Evolutionary conservation across 1,139 yeast genomes (phyloP).

Genomic region (Magnusiomyces sp.): DNA sequence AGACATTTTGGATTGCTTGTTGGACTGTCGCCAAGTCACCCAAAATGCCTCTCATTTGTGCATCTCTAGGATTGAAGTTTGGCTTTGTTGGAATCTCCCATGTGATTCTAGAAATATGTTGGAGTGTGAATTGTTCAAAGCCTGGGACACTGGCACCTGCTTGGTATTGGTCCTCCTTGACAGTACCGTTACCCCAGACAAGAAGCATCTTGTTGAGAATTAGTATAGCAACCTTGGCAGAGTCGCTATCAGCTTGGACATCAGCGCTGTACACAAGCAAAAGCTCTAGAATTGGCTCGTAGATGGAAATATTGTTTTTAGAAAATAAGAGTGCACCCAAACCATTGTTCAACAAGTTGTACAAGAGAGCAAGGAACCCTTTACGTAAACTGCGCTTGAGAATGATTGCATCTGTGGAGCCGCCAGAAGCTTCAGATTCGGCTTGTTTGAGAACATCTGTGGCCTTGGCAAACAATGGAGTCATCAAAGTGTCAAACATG

Average conservation of each 20-base stretch:
- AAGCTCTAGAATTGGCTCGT: constrained; percentile 57
- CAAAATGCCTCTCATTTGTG: constrained; percentile 65
- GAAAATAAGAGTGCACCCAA: constrained; percentile 70
- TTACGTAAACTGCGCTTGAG: constrained; percentile 46
- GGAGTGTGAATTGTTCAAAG: constrained; percentile 55
- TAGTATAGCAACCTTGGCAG: constrained; percentile 62
- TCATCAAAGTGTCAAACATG: constrained; percentile 59
- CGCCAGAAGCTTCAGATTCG: constrained; percentile 30
- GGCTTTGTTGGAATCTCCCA: constrained; percentile 77
- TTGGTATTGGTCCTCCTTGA: constrained; percentile 45
- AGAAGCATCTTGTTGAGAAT: constrained; percentile 60
- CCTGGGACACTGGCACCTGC: constrained; percentile 56
- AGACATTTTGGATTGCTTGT: constrained; percentile 45
- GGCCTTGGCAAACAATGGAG: constrained; percentile 65
- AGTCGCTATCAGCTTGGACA: constrained; percentile 36
- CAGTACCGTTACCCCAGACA: constrained; percentile 61
- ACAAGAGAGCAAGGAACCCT: constrained; percentile 59
- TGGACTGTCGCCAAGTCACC: constrained; percentile 68
- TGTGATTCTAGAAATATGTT: constrained; percentile 56
- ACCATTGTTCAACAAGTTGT: constrained; percentile 66
- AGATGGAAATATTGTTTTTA: constrained; percentile 50
- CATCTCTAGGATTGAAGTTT: constrained; percentile 62
- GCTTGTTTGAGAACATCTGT: constrained; percentile 46
- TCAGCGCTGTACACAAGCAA: constrained; percentile 62
- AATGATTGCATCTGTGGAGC: constrained; percentile 37